A percentile compares a stretch with the other conserved stretches of the same genome.
Conservation (phyloP, 2,329 filamentous ascomycete species). For the Plectosphaerella cucumerina region DNA sequence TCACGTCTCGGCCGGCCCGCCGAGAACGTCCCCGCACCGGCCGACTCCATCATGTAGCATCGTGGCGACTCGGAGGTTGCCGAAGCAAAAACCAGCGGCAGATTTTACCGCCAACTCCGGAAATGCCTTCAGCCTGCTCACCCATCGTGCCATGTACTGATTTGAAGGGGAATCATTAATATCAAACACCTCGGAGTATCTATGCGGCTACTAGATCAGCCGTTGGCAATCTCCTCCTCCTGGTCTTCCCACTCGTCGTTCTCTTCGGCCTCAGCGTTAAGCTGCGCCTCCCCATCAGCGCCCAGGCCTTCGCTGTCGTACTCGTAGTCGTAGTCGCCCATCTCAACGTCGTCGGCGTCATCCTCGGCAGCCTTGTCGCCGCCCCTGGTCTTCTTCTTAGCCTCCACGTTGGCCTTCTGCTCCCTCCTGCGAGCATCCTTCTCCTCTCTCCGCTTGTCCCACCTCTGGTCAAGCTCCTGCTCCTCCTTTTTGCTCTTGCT, state of each 20-base stretch:
- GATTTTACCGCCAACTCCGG: not conserved
- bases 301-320: constrained; percentile 48
- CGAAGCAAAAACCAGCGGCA: not conserved
- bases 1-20: not conserved
- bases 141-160: no score
- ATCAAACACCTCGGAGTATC: no score
- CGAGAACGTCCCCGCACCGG: not conserved
- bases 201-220: constrained; percentile 6
- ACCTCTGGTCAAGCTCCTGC: constrained; percentile 73
- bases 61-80: not conserved
- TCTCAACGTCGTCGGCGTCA: constrained; percentile 32
- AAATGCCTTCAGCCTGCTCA: no score
- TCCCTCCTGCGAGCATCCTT: constrained; percentile 78
- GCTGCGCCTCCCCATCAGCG: constrained; percentile 44
- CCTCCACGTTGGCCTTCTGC: constrained; percentile 88
- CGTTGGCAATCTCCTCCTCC: constrained; percentile 33
- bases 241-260: constrained; percentile 51
- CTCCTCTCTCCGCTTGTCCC: constrained; percentile 72
- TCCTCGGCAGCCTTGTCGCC: constrained; percentile 30
- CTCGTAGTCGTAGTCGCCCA: constrained; percentile 39
- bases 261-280: constrained; percentile 45
- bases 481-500: constrained; percentile 78
- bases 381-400: constrained; percentile 61
- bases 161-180: not conserved
- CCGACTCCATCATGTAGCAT: not conserved